These are phyloP conservation scores for Takashimella koratensis DNA, from an alignment of 1,284 basidiomycete species.

Conservation along the genomic window DNA sequence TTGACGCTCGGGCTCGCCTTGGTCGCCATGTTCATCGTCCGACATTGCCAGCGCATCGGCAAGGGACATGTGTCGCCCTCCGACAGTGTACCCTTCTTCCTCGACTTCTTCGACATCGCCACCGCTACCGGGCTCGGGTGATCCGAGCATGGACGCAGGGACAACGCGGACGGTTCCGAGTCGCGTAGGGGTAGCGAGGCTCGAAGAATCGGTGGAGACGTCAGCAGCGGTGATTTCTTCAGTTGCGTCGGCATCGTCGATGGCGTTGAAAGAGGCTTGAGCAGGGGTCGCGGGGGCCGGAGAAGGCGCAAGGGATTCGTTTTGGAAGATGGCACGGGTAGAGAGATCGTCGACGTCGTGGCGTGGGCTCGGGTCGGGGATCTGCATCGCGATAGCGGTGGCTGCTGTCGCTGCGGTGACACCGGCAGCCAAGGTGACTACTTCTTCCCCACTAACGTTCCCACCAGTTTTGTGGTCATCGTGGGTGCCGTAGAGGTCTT, in stretches of 20 bases:
- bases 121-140: not conserved
- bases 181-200: not conserved
- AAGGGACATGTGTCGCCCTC: not conserved
- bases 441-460: no score
- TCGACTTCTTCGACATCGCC: not conserved
- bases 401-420: not conserved
- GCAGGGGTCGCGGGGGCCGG: no score
- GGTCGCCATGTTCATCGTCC: not conserved
- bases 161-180: not conserved
- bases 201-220: not conserved
- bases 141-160: not conserved
- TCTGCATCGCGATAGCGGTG: no score
- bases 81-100: not conserved
- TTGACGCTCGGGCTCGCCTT: not conserved
- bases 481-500: no score
- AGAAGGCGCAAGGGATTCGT: not conserved
- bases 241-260: not conserved
- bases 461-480: no score
- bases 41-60: not conserved
- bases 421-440: no score
- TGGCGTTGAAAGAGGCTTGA: not conserved
- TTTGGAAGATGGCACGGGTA: not conserved
- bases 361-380: not conserved
- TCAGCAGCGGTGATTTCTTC: not conserved
- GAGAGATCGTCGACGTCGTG: not conserved